These are phyloP conservation scores for Cystoisospora suis DNA, from an alignment of 169 alveolate genomes.

Conservation along the genomic window DNA sequence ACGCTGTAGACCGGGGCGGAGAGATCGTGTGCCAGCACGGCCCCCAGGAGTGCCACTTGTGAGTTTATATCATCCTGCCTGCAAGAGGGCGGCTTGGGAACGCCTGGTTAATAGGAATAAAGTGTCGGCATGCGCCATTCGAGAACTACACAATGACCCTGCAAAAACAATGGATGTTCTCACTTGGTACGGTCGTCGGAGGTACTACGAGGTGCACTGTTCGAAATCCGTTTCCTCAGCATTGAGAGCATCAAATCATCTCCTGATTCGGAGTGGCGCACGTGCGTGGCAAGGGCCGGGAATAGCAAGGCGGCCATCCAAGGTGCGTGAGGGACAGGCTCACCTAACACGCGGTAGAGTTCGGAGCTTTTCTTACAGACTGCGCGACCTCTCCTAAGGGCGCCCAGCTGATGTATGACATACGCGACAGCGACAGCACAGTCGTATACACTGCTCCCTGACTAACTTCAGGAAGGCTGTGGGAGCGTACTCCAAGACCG, in stretches of 20 bases:
- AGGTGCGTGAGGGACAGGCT: background rate
- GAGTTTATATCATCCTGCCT: background rate
- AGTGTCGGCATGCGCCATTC: slow-evolving; percentile 8
- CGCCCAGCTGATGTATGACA: background rate
- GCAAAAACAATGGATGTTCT: background rate
- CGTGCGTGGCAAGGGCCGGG: background rate
- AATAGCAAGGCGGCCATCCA: background rate
- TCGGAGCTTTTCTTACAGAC: background rate
- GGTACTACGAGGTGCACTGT: background rate
- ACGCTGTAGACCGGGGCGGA: slow-evolving; percentile 13
- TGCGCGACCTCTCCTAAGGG: slow-evolving; percentile 5
- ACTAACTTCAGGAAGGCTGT: slow-evolving; percentile 28
- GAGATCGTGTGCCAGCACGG: background rate
- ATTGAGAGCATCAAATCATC: background rate
- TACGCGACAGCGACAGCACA: background rate
- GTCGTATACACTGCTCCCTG: background rate
- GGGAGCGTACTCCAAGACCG: slow-evolving; percentile 1
- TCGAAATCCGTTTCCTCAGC: background rate
- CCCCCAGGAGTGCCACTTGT: background rate
- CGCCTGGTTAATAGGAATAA: background rate
- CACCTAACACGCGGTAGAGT: background rate
- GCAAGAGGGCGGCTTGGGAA: background rate
- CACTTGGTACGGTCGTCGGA: background rate
- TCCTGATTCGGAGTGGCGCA: background rate
- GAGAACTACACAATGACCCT: background rate